Base-by-base conservation (phyloP, 2,329 filamentous ascomycete species). In the Colletotrichum tanaceti region DNA sequence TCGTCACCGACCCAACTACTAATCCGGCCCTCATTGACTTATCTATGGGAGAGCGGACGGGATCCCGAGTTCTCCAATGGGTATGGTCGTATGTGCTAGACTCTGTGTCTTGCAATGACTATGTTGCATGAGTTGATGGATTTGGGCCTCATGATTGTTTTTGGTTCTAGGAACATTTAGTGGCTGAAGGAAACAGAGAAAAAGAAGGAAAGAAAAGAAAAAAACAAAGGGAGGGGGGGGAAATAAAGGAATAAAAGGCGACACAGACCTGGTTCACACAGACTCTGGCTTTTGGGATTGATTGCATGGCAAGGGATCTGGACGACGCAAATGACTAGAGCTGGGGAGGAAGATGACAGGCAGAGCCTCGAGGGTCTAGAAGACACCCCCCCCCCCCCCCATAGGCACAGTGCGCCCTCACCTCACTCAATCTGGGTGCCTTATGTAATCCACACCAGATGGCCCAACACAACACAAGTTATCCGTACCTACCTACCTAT, bases 271-370 rank as follows among this genome's bases (percentile, higher is more conserved):
- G 55, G 46, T 32, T 46, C 52, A n/a, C 20, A 6, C n/a, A n/a
- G 57, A 28, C 46, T n/a, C 20, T n/a, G 18, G 44, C 54, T 57
- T 53, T 49, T 55, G 55, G 62, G 57, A 65, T 66, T 65, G 20
- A 68, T 65, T 69, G 49, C 50, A 49, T 39, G 24, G 20, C 47
- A 47, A 50, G 63, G 52, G 35, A 4, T n/a, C 50, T 46, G 41
- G 58, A 47, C 65, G 47, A 54, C 65, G 65, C 47, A 65, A 68
- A 65, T 65, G 65, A 65, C 55, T 47, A 50, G 61, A 60, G 62
- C 61, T 43, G 61, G 65, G 61, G 65, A 55, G 35, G 18, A 43
- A 24, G 47, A 24, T 28, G 22, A 59, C 16, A 10, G 50, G 18
- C 50, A 22, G 50, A 28, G 49, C 20, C 6, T 47, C n/a, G 55